phyloP scores from a whole-genome alignment of 2,329 filamentous ascomycete species.

The Trichoderma citrinoviride region DNA sequence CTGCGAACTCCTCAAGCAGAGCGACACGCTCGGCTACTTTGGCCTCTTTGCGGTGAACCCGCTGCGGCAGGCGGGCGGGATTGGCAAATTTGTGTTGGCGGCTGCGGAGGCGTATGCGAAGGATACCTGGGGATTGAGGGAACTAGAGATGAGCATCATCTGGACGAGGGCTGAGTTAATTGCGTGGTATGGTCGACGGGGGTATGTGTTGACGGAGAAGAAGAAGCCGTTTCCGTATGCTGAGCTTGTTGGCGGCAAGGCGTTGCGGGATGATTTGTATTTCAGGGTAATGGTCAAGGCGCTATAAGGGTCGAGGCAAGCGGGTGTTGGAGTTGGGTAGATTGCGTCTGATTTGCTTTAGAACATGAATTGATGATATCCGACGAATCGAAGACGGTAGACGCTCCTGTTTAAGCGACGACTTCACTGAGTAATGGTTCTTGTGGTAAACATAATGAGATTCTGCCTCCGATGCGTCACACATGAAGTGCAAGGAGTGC shows the following conservation, averaged over 20 bases:
- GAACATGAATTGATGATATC: not conserved
- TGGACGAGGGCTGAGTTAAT: conserved; percentile 44
- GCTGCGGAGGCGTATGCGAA: conserved; percentile 41
- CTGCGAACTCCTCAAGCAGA: conserved; percentile 41
- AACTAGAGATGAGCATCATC: conserved; percentile 47
- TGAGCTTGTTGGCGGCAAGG: conserved; percentile 36
- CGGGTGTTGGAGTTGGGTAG: too few species aligned
- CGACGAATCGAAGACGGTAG: not conserved
- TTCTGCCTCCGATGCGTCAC: too few species aligned
- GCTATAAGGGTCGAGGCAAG: conserved; percentile 24
- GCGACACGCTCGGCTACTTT: conserved; percentile 24
- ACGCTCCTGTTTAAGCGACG: too few species aligned
- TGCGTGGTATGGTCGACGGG: conserved; percentile 45
- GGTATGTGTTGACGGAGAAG: conserved; percentile 42
- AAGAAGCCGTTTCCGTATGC: conserved; percentile 44
- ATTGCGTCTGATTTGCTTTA: not conserved
- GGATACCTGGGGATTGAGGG: conserved; percentile 21
- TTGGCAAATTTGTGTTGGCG: conserved; percentile 43
- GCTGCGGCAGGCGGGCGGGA: conserved; percentile 41
- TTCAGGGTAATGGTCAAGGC: conserved; percentile 44
- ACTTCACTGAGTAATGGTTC: too few species aligned
- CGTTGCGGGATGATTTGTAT: conserved; percentile 43
- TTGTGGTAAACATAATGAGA: too few species aligned
- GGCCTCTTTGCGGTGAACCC: conserved; percentile 50
- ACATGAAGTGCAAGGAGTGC: too few species aligned